Evolutionary conservation across 2,329 filamentous ascomycete species (phyloP).

Genomic region (Lomentospora prolificans): DNA sequence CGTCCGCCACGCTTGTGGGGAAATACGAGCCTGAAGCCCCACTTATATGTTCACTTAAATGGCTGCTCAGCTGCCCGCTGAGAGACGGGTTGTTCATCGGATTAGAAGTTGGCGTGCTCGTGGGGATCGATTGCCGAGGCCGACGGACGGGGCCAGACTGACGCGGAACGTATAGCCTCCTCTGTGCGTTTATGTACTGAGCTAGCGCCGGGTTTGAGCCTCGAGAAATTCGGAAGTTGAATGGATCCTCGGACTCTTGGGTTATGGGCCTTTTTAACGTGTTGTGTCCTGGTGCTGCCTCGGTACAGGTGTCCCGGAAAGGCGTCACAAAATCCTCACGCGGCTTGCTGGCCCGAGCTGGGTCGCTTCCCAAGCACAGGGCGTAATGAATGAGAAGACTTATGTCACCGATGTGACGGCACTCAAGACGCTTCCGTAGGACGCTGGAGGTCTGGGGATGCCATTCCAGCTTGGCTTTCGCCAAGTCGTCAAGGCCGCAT

Average conservation of each 20-base stretch:
- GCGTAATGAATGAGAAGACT: slow-evolving; percentile 29
- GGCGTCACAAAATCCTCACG: slow-evolving; percentile 25
- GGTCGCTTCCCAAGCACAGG: slow-evolving; percentile 25
- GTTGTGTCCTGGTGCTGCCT: slow-evolving; percentile 25
- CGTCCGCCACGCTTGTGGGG: slow-evolving; percentile 11
- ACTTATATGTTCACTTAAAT: background rate
- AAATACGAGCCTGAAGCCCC: slow-evolving; percentile 7
- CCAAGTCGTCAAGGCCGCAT: slow-evolving; percentile 24
- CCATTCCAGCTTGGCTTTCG: slow-evolving; percentile 27
- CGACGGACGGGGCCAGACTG: background rate
- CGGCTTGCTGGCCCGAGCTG: slow-evolving; percentile 15
- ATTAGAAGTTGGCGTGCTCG: slow-evolving; percentile 11
- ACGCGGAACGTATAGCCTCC: slow-evolving; percentile 18
- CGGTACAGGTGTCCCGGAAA: slow-evolving; percentile 24
- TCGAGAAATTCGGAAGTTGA: slow-evolving; percentile 27
- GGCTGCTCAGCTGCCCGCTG: background rate
- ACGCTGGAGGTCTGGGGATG: slow-evolving; percentile 30
- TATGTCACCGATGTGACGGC: slow-evolving; percentile 30
- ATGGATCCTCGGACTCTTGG: slow-evolving; percentile 17
- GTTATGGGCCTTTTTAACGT: slow-evolving; percentile 7
- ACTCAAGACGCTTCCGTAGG: slow-evolving; percentile 34
- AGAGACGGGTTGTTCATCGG: slow-evolving; percentile 11
- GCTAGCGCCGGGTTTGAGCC: slow-evolving; percentile 23
- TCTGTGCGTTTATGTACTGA: slow-evolving; percentile 25
- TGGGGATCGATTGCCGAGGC: background rate